Conservation (phyloP, 352 stramenopile genomes). For the Globisporangium spiculum region DNA sequence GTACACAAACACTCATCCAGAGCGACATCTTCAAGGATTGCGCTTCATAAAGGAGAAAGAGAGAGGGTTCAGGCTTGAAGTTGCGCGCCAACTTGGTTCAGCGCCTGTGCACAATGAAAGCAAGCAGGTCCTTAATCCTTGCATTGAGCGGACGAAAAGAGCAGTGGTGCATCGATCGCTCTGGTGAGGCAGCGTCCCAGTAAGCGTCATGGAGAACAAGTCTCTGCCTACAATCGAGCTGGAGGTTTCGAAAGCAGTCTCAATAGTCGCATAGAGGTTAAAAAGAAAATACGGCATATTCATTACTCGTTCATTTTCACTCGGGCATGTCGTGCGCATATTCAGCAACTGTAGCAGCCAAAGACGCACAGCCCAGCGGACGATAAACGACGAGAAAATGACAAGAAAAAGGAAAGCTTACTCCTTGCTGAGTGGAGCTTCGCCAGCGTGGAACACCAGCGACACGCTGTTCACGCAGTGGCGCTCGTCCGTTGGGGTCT, state of each 20-base stretch:
- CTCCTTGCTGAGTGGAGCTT: slow-evolving; percentile 40
- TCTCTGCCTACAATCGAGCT: neutral
- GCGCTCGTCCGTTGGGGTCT: slow-evolving; percentile 84
- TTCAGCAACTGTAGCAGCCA: neutral
- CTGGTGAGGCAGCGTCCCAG: neutral
- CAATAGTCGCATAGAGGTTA: neutral
- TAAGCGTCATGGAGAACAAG: neutral
- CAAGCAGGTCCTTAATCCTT: neutral
- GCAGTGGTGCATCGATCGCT: neutral
- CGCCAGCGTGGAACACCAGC: slow-evolving; percentile 76
- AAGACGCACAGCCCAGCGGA: neutral
- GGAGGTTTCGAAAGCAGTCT: neutral
- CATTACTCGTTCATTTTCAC: neutral
- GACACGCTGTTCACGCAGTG: slow-evolving; percentile 92
- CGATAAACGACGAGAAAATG: neutral
- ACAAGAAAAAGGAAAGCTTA: neutral
- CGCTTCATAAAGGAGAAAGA: neutral
- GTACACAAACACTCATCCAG: neutral
- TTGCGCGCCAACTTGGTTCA: neutral
- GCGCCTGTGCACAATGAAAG: neutral
- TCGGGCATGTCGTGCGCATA: neutral
- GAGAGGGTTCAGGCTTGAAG: neutral
- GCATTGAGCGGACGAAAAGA: neutral
- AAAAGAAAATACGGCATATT: neutral
- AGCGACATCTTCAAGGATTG: neutral